Base-by-base conservation (phyloP, 345 rosid species). In the Zanthoxylum bungeanum region DNA sequence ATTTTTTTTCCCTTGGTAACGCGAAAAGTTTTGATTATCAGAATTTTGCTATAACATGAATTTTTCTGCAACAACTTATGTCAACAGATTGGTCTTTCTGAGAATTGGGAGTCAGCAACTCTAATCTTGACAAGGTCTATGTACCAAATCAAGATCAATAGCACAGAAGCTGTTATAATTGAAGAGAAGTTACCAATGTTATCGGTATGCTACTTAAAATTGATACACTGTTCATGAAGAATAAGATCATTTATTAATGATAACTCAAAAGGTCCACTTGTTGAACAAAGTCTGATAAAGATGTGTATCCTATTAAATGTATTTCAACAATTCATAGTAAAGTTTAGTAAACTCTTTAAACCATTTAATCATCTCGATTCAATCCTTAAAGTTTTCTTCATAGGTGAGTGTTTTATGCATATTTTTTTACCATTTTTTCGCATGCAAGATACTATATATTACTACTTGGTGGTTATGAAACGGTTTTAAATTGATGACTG, bases 51-150 rank as follows among this genome's bases (percentile, higher is more conserved):
- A n/a, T 58, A 42, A 66, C 9, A 27, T 12, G 16, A 24, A 9
- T 9, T 19, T 58, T 67, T 62, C n/a, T 71, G 11, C 60, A 34
- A 25, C 10, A 7, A 19, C 36, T 64, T 60, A 58, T 64, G 57
- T 64, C 11, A 16, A 76, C 80, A 91, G 93, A 78, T 72, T 62
- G 90, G 88, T 79, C 85, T 90, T 75, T 68, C 92, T 33, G 93
- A 91, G 71, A 86, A 82, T 40, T 91, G 97, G 98, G 91, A 81
- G 73, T 81, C 84, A 0, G 84, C 94, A 34, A 81, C 82, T 28
- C 73, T 91, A 30, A 72, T 60, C 30, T 79, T 93, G 85, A 81
- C 73, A 76, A 73, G 75, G 59, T 86, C 94, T 16, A 76, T 82
- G 79, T 91, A 83, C 81, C 93, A 91, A 73, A 86, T 93, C 40